phyloP scores from a whole-genome alignment of 2,329 filamentous ascomycete genomes.

The Leptographium flavum region DNA sequence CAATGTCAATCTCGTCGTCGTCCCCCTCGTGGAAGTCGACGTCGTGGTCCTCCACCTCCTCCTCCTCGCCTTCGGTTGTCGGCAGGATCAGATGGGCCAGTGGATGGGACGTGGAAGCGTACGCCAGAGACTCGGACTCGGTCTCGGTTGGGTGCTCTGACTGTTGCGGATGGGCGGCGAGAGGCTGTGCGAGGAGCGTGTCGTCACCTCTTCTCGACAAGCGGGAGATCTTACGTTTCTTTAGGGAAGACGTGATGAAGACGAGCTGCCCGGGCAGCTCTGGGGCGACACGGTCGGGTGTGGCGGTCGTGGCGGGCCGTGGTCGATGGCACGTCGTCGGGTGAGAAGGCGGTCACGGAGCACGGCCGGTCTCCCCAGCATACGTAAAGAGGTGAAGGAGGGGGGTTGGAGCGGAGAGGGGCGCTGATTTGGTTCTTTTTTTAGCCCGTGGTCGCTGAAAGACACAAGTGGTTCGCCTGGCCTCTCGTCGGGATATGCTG shows the following conservation, averaged over 20 bases:
- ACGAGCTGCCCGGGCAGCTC: constrained; percentile 54
- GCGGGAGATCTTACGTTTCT: constrained; percentile 55
- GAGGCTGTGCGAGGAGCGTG: constrained; percentile 12
- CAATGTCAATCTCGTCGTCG: constrained; percentile 1
- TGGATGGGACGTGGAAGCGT: constrained; percentile 3
- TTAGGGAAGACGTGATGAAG: constrained; percentile 58
- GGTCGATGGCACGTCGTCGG: neutral
- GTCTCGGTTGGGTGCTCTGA: constrained; percentile 14
- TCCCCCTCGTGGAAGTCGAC: constrained; percentile 22
- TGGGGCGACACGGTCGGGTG: constrained; percentile 13
- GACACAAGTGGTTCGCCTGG: neutral
- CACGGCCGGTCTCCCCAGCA: neutral
- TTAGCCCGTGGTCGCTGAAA: neutral
- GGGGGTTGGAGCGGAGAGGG: neutral
- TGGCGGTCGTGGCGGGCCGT: neutral
- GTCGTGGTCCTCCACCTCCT: constrained; percentile 1
- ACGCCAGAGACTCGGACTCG: constrained; percentile 13
- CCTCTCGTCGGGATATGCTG: too few species aligned
- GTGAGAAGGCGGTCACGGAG: neutral
- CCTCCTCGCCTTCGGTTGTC: constrained; percentile 8
- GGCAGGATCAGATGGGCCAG: constrained; percentile 13
- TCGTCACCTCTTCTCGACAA: constrained; percentile 26
- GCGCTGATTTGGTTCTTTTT: neutral
- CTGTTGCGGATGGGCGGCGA: constrained; percentile 11
- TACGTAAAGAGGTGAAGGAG: neutral